These are phyloP conservation scores for Tricholoma hemisulphureum DNA, from an alignment of 768 basidiomycete genomes.

Conservation along the genomic window DNA sequence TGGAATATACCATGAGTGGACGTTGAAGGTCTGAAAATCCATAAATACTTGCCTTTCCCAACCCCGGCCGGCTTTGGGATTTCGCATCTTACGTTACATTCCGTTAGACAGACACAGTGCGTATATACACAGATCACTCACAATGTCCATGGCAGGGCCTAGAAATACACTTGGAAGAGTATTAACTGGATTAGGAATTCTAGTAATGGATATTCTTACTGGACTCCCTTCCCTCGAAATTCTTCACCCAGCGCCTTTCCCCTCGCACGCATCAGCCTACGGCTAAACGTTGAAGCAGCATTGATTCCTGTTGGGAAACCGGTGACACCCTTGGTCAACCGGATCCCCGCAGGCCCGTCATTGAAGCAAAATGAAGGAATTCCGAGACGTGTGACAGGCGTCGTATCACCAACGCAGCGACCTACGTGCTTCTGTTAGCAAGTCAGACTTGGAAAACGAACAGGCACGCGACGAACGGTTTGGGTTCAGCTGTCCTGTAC, in stretches of 20 bases:
- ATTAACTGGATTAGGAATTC: not conserved
- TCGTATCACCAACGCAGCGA: slow-evolving; percentile 48
- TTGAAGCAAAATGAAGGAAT: slow-evolving; percentile 48
- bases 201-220: slow-evolving; percentile 22
- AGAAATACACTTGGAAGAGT: slow-evolving; percentile 37
- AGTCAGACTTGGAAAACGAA: no score
- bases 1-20: not conserved
- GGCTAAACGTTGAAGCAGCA: slow-evolving; percentile 50
- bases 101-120: no score
- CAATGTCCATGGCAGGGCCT: slow-evolving; percentile 57
- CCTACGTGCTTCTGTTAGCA: slow-evolving; percentile 23
- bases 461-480: slow-evolving; percentile 24
- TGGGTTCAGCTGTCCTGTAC: slow-evolving; percentile 44
- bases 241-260: slow-evolving; percentile 66
- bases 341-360: slow-evolving; percentile 48
- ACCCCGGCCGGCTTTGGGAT: slow-evolving; percentile 48
- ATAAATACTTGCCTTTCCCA: slow-evolving; percentile 42
- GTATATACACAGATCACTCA: slow-evolving; percentile 22
- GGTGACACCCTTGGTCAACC: slow-evolving; percentile 43
- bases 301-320: slow-evolving; percentile 62
- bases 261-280: slow-evolving; percentile 60
- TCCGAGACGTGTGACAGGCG: slow-evolving; percentile 37
- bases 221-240: slow-evolving; percentile 65
- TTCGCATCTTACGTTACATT: slow-evolving; percentile 42
- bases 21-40: not conserved